Evolutionary conservation across 345 rosid species (phyloP).

Genomic region (Mallotus nudiflorus): DNA sequence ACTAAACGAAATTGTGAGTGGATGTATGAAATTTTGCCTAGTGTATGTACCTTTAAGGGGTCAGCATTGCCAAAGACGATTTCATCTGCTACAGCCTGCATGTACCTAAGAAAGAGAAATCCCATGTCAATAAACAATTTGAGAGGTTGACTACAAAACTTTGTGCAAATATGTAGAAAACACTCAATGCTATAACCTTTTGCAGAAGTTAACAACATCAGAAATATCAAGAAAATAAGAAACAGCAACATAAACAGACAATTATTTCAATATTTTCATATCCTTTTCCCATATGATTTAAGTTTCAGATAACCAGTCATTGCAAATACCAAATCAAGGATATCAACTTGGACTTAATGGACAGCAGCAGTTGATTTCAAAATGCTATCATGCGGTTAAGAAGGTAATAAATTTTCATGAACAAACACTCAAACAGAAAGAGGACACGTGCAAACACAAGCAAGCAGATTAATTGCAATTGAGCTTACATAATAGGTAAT

Average conservation of each 20-base stretch:
- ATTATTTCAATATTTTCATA: neutral
- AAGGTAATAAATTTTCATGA: neutral
- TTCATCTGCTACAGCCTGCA: slow-evolving; percentile 97
- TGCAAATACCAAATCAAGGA: neutral
- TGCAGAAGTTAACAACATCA: neutral
- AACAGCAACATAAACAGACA: neutral
- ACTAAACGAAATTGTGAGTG: slow-evolving; percentile 23
- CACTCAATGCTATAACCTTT: neutral
- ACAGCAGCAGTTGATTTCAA: neutral
- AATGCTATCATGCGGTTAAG: neutral
- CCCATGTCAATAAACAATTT: neutral
- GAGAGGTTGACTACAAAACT: neutral
- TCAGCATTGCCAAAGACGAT: slow-evolving; percentile 62
- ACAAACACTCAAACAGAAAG: neutral
- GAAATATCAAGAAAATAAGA: neutral
- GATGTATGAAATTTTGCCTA: slow-evolving; percentile 11
- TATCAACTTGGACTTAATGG: neutral
- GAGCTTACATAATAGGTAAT: neutral
- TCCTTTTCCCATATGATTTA: neutral
- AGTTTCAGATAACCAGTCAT: neutral
- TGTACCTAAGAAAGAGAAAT: slow-evolving; percentile 55
- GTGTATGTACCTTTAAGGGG: slow-evolving; percentile 56
- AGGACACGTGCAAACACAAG: neutral
- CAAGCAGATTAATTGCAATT: neutral
- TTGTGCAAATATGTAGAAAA: slow-evolving; percentile 10